phyloP scores from a whole-genome alignment of 164 flowering plant genomes.

The Chimonanthus salicifolius region DNA sequence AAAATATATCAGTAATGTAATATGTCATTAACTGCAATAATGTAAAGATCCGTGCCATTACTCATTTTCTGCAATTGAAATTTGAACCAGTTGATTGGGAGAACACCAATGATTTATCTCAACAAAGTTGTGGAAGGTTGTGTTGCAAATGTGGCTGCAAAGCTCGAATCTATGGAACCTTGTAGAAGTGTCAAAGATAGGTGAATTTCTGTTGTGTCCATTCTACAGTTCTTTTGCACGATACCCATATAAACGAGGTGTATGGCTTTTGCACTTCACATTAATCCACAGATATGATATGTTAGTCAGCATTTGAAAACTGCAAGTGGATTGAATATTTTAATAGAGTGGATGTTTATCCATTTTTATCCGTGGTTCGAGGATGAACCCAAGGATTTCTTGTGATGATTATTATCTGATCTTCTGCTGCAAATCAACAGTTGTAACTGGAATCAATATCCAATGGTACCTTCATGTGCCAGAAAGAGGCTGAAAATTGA shows the following conservation, averaged over 20 bases:
- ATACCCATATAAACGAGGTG: neutral
- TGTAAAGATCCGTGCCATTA: neutral
- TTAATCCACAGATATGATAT: neutral
- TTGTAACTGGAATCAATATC: neutral
- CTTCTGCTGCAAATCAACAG: neutral
- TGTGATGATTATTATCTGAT: neutral
- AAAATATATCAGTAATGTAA: neutral
- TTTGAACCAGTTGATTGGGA: constrained; percentile 62
- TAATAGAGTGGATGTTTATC: neutral
- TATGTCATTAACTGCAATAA: neutral
- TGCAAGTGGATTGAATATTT: neutral
- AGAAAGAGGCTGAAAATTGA: neutral
- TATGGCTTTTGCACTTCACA: neutral
- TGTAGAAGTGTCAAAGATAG: constrained; percentile 87
- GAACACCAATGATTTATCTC: constrained; percentile 83
- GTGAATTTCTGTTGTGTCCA: constrained; percentile 23
- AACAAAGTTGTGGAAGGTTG: constrained; percentile 75
- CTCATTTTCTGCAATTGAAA: constrained; percentile 1
- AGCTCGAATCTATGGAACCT: constrained; percentile 87
- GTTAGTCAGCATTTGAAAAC: neutral
- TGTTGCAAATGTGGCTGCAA: constrained; percentile 71
- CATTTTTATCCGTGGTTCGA: neutral
- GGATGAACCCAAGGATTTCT: neutral
- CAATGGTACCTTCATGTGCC: neutral
- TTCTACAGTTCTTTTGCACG: neutral